Evolutionary conservation across 2,329 filamentous ascomycete species (phyloP), one percentile per base, ranked within the genome.

Genomic region (Cyphellophora attinorum): DNA sequence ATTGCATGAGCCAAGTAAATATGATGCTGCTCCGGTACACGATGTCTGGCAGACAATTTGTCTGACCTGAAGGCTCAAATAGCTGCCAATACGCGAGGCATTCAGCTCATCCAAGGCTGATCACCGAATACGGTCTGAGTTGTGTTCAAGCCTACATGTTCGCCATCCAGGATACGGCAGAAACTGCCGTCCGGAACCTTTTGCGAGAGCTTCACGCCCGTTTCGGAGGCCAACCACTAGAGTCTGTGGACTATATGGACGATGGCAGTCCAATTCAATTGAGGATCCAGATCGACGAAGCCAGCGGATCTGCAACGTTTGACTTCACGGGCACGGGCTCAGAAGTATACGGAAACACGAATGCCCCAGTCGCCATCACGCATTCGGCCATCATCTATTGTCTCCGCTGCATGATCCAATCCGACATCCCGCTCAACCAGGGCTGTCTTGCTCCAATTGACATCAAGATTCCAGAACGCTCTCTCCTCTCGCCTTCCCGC

Each of bases 31-130:
- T 34, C 34, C 25, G 44, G 36, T 5, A 42, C 36, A 6, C 32
- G 45, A 5, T 34, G 57, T 1, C 40, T 65, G 12, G 45, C 48
- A 3, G 63, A 67, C 31, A 67, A 67, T 33, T 49, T 67, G 5
- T 57, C 61, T 2, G 62, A 67, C 32, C 44, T 67, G 3, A 64
- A 67, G 29, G 64, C 64, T 0, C 57, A 61, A 27, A 58, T 62
- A 0, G 62, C 63, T 0, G 59, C 64, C 0, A 67, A 67, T 23
- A 54, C 60, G 28, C 56, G 57, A 6, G 64, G 64, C 3, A 55
- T 53, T 11, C 40, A 45, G 2, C 43, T 65, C 6, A 52, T 65
- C 6, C 48, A 5, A 49, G 40, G 1, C 38, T 64, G 2, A 57
- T 62, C 17, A 31, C 50, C 3, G 60, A 64, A 23, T 55, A 54